Evolutionary conservation across 352 stramenopile species (phyloP), one percentile per base, ranked within the genome.

Genomic region (Globisporangium takayamanum): DNA sequence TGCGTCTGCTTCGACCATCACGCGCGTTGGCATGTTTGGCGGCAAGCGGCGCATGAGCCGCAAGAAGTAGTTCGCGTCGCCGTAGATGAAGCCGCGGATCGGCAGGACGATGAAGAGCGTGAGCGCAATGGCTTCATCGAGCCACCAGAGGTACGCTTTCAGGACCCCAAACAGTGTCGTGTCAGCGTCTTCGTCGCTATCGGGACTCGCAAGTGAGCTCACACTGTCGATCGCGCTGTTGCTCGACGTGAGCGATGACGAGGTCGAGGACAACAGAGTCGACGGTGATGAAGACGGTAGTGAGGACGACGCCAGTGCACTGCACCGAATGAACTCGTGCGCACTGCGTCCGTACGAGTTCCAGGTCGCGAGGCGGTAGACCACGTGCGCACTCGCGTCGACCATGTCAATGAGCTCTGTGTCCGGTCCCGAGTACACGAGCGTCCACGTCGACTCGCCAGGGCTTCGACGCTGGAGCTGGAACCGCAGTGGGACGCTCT

Each of bases 11-110:
- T 89, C 79, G 14, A 91, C 82, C 0, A 75, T 80, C 42, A 94
- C 84, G 11, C 83, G 78, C 14, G 82, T 92, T n/a, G 84, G 80
- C 68, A 89, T 88, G 50, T 89, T 90, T 0, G 84, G 84, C 8
- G 84, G 84, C 4, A 94, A 65, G 37, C 80, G 75, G 2, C 84
- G 82, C 20, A 91, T 67, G 2, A 92, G 50, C 16, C 72, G 70
- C 46, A 94, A 64, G 15, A 94, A 46, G 48, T 80, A 90, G 59
- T 94, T 68, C 18, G 82, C 84, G 59, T 94, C 84, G 0, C 84
- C 84, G 39, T 92, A 94, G 53, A 94, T 92, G 56, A 88, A 87
- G 25, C 80, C 79, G 37, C 84, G 82, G 50, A 94, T 84, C 7
- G 83, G 84, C 16, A 92, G 68, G 57, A 90, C 74, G 28, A 92